Percentiles rank a stretch among this genome's conserved stretches.
These are phyloP conservation scores for Tylopilus sp. DNA, from an alignment of 1,284 basidiomycete species.

Conservation along the genomic window DNA sequence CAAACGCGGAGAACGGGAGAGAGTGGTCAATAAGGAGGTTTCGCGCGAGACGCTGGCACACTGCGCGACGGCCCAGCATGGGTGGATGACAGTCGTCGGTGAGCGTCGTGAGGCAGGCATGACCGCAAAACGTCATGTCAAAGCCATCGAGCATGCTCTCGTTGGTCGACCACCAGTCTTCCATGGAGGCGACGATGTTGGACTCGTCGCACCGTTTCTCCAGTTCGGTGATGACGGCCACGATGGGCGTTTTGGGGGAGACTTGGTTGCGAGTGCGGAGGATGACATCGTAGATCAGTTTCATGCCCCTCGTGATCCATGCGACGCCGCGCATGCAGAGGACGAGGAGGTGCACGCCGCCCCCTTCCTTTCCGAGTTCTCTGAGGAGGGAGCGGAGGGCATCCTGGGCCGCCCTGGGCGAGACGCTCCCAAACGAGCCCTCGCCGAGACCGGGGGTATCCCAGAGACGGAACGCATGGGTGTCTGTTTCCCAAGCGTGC, in stretches of 20 bases:
- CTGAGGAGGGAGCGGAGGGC: constrained; percentile 23
- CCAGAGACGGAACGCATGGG: constrained; percentile 26
- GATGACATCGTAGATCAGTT: constrained; percentile 22
- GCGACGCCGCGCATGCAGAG: constrained; percentile 28
- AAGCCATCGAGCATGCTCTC: background rate
- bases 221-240: constrained; percentile 29
- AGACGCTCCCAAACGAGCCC: constrained; percentile 26
- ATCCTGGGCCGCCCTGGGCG: constrained; percentile 18
- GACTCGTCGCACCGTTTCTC: constrained; percentile 20
- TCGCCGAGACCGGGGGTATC: constrained; percentile 31
- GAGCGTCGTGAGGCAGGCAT: constrained; percentile 27
- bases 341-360: constrained; percentile 32
- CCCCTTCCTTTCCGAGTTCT: constrained; percentile 22
- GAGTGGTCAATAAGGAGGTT: constrained; percentile 23
- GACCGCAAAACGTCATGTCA: constrained; percentile 19
- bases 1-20: constrained; percentile 15
- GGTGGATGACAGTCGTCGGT: constrained; percentile 20
- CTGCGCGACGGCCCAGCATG: constrained; percentile 15
- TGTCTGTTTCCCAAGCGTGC: constrained; percentile 20
- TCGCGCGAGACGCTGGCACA: constrained; percentile 19
- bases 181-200: constrained; percentile 21
- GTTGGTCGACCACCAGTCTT: constrained; percentile 22
- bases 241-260: constrained; percentile 21
- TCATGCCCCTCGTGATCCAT: constrained; percentile 22
- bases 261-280: constrained; percentile 22